phyloP scores from a whole-genome alignment of 495 filamentous ascomycete species.

The Aeminium ludgeri region DNA sequence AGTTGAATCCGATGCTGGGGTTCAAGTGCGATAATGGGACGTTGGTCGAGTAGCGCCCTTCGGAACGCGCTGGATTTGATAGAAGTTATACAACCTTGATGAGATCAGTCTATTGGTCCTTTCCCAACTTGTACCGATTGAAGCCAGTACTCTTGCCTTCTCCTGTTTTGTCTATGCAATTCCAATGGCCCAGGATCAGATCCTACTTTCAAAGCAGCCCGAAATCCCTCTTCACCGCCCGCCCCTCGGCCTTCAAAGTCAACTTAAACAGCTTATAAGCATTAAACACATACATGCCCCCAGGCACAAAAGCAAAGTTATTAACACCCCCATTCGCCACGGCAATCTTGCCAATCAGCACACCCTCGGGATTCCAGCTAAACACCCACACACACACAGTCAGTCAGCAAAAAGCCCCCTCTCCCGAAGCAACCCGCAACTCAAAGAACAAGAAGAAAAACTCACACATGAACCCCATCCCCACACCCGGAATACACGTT shows the following conservation, averaged over 20 bases:
- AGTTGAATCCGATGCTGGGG: conserved; percentile 24
- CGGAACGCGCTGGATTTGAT: too few relatives aligned
- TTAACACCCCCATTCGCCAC: conserved; percentile 17
- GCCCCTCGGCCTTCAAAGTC: conserved; percentile 17
- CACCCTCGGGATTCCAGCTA: conserved; percentile 20
- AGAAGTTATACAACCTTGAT: too few relatives aligned
- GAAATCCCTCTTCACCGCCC: conserved; percentile 23
- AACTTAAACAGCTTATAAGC: conserved; percentile 16
- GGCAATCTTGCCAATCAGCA: conserved; percentile 25
- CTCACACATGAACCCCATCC: conserved; percentile 28
- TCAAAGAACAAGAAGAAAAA: conserved; percentile 8
- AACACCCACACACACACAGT: too few relatives aligned
- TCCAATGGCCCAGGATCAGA: too few relatives aligned
- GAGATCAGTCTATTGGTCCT: too few relatives aligned
- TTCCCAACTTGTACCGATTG: too few relatives aligned
- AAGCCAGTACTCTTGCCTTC: too few relatives aligned
- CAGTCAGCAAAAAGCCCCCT: neutral
- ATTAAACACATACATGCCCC: conserved; percentile 14
- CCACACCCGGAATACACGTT: conserved; percentile 33
- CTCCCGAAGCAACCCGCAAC: conserved; percentile 21
- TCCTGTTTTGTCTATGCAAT: too few relatives aligned
- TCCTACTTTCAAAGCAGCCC: too few relatives aligned
- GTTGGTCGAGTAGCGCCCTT: neutral
- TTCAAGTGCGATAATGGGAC: conserved; percentile 27
- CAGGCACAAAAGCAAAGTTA: conserved; percentile 23